phyloP scores from a whole-genome alignment of 306 rosid genomes.

The Hippophae rhamnoides region DNA sequence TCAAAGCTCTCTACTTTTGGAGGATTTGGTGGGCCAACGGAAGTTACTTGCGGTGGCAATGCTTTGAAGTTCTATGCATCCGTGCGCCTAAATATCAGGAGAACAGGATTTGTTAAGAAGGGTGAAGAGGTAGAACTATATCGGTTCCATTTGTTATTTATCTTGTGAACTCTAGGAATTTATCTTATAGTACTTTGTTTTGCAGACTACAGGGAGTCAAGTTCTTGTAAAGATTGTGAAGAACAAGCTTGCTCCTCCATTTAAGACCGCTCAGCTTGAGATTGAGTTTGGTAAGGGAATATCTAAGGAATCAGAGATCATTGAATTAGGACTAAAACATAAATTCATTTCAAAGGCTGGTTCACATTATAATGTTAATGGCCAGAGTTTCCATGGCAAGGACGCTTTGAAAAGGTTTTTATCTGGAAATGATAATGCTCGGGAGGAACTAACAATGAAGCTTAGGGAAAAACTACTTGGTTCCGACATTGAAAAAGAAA shows the following conservation, averaged over 20 bases:
- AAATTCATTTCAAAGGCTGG: conserved; percentile 48
- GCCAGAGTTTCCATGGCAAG: conserved; percentile 44
- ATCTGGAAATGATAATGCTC: conserved; percentile 28
- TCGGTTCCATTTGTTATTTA: not conserved
- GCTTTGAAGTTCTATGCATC: conserved; percentile 82
- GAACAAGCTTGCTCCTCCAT: conserved; percentile 67
- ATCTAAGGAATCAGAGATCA: conserved; percentile 52
- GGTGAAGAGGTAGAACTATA: conserved; percentile 40
- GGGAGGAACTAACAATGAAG: conserved; percentile 47
- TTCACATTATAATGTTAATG: conserved; percentile 34
- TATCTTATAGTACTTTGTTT: not conserved
- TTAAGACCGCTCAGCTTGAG: conserved; percentile 52
- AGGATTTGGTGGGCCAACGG: conserved; percentile 40
- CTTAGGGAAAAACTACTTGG: conserved; percentile 51
- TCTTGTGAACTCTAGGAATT: not conserved
- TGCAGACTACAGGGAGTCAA: conserved; percentile 55
- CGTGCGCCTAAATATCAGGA: conserved; percentile 58
- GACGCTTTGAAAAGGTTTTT: conserved; percentile 60
- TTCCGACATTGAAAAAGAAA: conserved; percentile 20
- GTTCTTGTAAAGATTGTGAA: conserved; percentile 55
- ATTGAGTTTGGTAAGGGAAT: conserved; percentile 73
- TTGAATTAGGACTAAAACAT: conserved; percentile 69
- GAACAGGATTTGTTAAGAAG: conserved; percentile 46
- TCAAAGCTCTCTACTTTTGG: conserved; percentile 32
- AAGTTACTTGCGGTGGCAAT: conserved; percentile 88